A percentile compares a stretch with the other conserved stretches of the same genome.
phyloP scores from a whole-genome alignment of 306 rosid species.

The Lathyrus oleraceus region DNA sequence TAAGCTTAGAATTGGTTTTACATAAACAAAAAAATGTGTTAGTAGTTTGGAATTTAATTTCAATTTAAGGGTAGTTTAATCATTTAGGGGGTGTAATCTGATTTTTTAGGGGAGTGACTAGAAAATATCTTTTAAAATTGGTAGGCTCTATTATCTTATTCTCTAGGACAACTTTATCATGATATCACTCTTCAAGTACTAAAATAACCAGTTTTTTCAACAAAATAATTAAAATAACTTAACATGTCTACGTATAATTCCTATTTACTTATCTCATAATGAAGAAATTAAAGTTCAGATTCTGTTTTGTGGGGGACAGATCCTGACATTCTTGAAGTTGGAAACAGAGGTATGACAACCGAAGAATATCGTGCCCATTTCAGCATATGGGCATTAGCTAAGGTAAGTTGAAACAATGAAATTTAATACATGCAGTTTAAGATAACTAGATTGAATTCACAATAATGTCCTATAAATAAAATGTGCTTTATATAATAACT shows the following conservation, averaged over 20 bases:
- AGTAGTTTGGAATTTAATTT: too few relatives aligned
- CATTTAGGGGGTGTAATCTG: too few relatives aligned
- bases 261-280: neutral
- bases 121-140: too few relatives aligned
- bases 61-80: too few relatives aligned
- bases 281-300: conserved; percentile 9
- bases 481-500: neutral
- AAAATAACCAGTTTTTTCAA: neutral
- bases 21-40: too few relatives aligned
- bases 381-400: conserved; percentile 78
- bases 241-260: neutral
- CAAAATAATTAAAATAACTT: neutral
- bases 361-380: conserved; percentile 79
- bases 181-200: neutral
- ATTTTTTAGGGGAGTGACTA: too few relatives aligned
- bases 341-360: conserved; percentile 76
- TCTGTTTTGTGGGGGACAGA: conserved; percentile 43
- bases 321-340: conserved; percentile 89
- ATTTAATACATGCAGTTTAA: neutral
- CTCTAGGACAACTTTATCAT: too few relatives aligned
- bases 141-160: too few relatives aligned
- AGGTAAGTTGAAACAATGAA: conserved; percentile 43
- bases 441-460: neutral
- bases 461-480: neutral
- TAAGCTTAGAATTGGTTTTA: too few relatives aligned